phyloP scores from a whole-genome alignment of 2,329 filamentous ascomycete genomes.

The Aspergillus fumigatiaffinis region DNA sequence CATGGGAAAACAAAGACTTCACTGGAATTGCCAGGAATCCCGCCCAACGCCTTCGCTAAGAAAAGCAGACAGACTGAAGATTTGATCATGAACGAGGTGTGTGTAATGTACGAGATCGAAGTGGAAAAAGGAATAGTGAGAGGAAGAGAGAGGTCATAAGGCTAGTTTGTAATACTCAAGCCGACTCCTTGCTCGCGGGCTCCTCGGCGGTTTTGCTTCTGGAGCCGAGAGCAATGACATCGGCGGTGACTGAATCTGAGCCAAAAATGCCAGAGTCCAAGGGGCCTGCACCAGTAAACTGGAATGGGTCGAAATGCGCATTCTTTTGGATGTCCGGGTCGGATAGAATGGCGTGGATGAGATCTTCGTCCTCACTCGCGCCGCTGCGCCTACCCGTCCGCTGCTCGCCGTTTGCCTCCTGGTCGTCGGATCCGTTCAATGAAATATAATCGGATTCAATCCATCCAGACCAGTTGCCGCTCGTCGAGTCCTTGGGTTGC shows the following conservation, averaged over 20 bases:
- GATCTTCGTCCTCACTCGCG: conserved; percentile 23
- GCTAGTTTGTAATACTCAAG: conserved; percentile 5
- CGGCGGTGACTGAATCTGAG: conserved; percentile 28
- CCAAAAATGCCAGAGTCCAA: conserved; percentile 38
- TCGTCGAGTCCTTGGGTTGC: conserved; percentile 17
- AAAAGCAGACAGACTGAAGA: conserved; percentile 6
- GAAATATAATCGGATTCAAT: conserved; percentile 34
- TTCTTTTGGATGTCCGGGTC: conserved; percentile 29
- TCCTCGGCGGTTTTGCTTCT: conserved; percentile 19
- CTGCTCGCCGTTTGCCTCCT: conserved; percentile 11
- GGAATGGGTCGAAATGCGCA: conserved; percentile 29
- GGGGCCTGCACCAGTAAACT: conserved; percentile 24
- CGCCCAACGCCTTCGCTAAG: conserved; percentile 16
- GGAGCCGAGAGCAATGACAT: conserved; percentile 18
- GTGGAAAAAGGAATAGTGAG: background rate
- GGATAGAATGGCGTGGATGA: conserved; percentile 35
- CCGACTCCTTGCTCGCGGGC: conserved; percentile 11
- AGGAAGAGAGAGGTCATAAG: conserved; percentile 16
- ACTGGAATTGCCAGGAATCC: background rate
- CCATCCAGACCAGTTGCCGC: conserved; percentile 36
- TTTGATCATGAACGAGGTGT: background rate
- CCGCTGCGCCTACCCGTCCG: background rate
- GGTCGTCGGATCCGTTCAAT: conserved; percentile 24
- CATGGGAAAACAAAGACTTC: background rate
- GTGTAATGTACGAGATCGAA: conserved; percentile 1